These are phyloP conservation scores for Barnettozyma hawaiiensis DNA, from an alignment of 1,139 yeast species.

Conservation along the genomic window DNA sequence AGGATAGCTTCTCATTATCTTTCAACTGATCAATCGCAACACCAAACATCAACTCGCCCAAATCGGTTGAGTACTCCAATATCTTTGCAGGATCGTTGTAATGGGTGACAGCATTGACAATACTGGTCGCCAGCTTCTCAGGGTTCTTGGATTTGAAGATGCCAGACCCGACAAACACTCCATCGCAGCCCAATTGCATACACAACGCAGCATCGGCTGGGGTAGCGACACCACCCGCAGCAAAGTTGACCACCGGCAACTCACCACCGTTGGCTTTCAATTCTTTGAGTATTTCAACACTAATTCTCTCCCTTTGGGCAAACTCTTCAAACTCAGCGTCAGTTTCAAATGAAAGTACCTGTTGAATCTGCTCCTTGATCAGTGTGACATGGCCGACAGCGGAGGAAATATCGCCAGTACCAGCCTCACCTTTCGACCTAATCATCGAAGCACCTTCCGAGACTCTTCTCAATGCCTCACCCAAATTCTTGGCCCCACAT, in stretches of 20 bases:
- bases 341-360: not conserved
- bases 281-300: not conserved
- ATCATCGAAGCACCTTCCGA: slow-evolving; percentile 87
- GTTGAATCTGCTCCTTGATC: not conserved
- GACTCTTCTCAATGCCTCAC: slow-evolving; percentile 79
- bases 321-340: not conserved
- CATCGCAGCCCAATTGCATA: slow-evolving; percentile 91
- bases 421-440: slow-evolving; percentile 5
- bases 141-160: slow-evolving; percentile 76
- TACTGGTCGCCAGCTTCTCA: slow-evolving; percentile 68
- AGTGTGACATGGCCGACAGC: not conserved
- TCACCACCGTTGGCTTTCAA: not conserved
- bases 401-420: not conserved
- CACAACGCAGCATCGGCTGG: slow-evolving; percentile 87
- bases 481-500: slow-evolving; percentile 80
- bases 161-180: slow-evolving; percentile 89
- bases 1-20: not conserved
- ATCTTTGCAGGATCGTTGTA: slow-evolving; percentile 59
- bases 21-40: not conserved
- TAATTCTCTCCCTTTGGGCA: not conserved
- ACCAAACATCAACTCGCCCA: not conserved
- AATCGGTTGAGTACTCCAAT: slow-evolving; percentile 64
- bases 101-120: slow-evolving; percentile 78
- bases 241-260: slow-evolving; percentile 44
- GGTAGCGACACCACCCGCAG: slow-evolving; percentile 89